Percentiles rank a stretch among this genome's conserved stretches.
phyloP scores from a whole-genome alignment of 2,329 filamentous ascomycete species.

The Penicillium freii region DNA sequence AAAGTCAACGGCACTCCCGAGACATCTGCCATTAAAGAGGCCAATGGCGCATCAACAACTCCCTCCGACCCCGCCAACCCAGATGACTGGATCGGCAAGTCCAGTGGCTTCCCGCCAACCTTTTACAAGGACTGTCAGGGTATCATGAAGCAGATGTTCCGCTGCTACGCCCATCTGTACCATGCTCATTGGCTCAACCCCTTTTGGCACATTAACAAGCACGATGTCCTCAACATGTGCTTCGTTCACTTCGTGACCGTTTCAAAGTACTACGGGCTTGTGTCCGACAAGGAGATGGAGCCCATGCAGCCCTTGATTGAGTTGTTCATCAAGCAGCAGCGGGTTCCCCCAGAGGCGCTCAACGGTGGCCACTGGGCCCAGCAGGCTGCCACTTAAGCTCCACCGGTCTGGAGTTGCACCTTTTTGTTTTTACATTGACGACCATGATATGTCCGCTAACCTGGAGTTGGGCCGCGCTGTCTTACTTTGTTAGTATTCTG shows the following conservation, averaged over 20 bases:
- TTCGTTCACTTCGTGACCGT: conserved; percentile 83
- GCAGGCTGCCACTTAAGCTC: conserved; percentile 32
- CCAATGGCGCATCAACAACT: conserved; percentile 31
- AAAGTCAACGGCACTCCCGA: conserved; percentile 61
- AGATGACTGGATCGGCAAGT: conserved; percentile 82
- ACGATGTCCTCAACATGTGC: conserved; percentile 76
- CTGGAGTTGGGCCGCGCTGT: conserved; percentile 35
- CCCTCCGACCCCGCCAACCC: conserved; percentile 44
- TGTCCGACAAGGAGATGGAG: conserved; percentile 86
- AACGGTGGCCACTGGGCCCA: conserved; percentile 45
- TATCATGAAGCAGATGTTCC: conserved; percentile 98
- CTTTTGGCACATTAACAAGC: conserved; percentile 74
- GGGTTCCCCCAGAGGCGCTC: conserved; percentile 69
- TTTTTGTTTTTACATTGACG: conserved; percentile 18
- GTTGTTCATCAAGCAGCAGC: conserved; percentile 84
- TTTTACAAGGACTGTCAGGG: conserved; percentile 89
- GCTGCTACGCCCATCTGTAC: conserved; percentile 96
- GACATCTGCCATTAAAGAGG: conserved; percentile 55
- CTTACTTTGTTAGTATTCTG: conserved; percentile 24
- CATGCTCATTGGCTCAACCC: conserved; percentile 89
- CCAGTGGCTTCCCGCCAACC: conserved; percentile 85
- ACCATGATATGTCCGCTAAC: conserved; percentile 32
- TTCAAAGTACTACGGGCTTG: conserved; percentile 75
- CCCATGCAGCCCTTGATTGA: conserved; percentile 95
- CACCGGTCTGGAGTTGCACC: conserved; percentile 15